phyloP scores from a whole-genome alignment of 306 rosid species.

The Quercus aquifolioides region DNA sequence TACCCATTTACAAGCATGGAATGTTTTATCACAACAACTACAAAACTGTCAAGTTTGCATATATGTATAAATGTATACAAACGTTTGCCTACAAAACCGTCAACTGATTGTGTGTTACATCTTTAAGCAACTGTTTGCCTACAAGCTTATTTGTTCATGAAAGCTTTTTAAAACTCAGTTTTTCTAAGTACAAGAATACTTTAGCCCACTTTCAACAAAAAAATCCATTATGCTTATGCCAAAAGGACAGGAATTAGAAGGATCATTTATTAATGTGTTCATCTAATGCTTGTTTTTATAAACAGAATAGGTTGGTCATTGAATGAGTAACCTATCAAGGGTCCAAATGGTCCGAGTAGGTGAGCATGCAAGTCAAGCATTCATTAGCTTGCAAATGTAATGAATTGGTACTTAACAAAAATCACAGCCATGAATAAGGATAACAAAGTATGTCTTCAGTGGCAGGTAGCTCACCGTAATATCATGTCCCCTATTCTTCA shows the following conservation, averaged over 20 bases:
- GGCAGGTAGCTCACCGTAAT: slow-evolving; percentile 38
- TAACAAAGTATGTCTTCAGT: neutral
- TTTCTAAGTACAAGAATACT: too few species aligned
- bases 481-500: slow-evolving; percentile 67
- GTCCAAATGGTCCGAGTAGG: neutral
- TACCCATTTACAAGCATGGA: neutral
- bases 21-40: too few species aligned
- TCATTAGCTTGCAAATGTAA: neutral
- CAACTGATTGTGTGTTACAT: too few species aligned
- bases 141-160: neutral
- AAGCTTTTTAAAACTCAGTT: neutral
- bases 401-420: neutral
- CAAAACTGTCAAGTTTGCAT: too few species aligned
- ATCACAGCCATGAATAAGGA: neutral
- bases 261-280: neutral
- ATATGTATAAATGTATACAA: too few species aligned
- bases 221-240: too few species aligned
- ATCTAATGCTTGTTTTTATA: neutral
- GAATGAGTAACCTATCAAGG: neutral
- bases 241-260: neutral
- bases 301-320: neutral
- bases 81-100: too few species aligned
- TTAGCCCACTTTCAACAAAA: too few species aligned
- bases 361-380: neutral
- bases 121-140: too few species aligned